These are phyloP conservation scores for Eragrostis tef DNA, from an alignment of 202 grass and related monocot genomes.

Conservation along the genomic window DNA sequence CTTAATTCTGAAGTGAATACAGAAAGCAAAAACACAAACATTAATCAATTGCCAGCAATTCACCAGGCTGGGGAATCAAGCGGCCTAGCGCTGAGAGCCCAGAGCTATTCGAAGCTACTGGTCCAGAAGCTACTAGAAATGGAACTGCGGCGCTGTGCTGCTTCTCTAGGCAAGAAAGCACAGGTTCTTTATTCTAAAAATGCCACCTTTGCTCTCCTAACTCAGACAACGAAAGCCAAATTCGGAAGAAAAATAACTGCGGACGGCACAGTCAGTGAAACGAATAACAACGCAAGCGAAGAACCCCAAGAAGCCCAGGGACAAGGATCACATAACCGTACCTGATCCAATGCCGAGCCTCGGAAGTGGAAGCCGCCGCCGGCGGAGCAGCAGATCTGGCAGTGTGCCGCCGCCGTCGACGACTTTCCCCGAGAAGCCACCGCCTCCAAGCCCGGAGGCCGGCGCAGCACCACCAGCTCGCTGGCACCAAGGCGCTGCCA, in stretches of 20 bases:
- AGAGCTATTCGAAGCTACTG: not conserved
- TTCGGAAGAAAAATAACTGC: not conserved
- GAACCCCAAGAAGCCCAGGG: not conserved
- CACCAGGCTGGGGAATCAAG: not conserved
- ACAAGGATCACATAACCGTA: not conserved
- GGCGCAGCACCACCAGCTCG: not conserved
- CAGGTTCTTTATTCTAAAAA: not conserved
- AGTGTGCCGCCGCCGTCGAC: not conserved
- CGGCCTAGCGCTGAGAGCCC: conserved; percentile 3
- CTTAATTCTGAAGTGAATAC: not conserved
- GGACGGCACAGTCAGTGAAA: not conserved
- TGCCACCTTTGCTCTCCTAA: not conserved
- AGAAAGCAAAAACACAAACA: not conserved
- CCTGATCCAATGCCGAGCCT: conserved; percentile 49
- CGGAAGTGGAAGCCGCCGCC: conserved; percentile 36
- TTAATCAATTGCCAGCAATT: not conserved
- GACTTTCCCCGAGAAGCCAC: not conserved
- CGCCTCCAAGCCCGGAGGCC: conserved; percentile 3
- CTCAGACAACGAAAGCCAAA: not conserved
- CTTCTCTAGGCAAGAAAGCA: conserved; percentile 6
- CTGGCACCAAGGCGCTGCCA: conserved; percentile 13
- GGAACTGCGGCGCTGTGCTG: not conserved
- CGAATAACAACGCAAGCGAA: not conserved
- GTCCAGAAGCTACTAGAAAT: conserved; percentile 6
- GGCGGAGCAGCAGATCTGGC: conserved; percentile 52